Base-by-base conservation (phyloP, 306 rosid genomes). In the Trichosanthes truncata region DNA sequence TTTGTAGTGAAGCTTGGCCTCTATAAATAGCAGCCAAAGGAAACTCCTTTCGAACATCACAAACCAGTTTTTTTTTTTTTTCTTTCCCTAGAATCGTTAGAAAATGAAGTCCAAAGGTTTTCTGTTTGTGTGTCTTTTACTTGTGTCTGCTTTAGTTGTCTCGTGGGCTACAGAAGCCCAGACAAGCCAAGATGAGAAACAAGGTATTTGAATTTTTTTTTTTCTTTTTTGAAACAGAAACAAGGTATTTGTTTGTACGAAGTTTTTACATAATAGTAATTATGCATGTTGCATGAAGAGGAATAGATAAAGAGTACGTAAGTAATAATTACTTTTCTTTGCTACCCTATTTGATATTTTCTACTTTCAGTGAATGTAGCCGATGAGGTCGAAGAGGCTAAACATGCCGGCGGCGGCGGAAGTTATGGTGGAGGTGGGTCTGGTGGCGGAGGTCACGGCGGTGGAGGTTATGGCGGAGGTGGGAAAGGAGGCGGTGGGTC, bases 31-130 rank as follows among this genome's bases (percentile, higher is more conserved):
- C 74, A 20, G 51, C 18, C 11, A 36, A 36, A 17, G 13, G 25
- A 23, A 35, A 15, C 0, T 1, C 46, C 25, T 9, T 18, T 18
- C 15, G 0, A 61, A 17, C 74, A 67, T 67, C 49, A 67, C 43
- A 36, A 66, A 20, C 48, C 74, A 63, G 45, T 15, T 63, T 3
- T 33, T 18, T 3, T 33, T 38, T 15, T 9, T 14, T 13, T 9
- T 17, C 20, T 66, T 3, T 38, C 1, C 5, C 0, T 3, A 9
- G 40, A 38, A 36, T 36, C 43, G 33, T 29, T 29, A 62, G 43
- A 33, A 6, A 68, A 68, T 68, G 75, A 40, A 40, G 75, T 38
- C 75, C 33, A 68, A 68, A 40, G 75, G 75, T 38, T 68, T 68
- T 40, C 17, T 68, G 29, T 41, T 68, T n/a, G 33, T n/a, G 17